phyloP scores from a whole-genome alignment of 2,329 filamentous ascomycete species.

The Alternaria tenuissima region DNA sequence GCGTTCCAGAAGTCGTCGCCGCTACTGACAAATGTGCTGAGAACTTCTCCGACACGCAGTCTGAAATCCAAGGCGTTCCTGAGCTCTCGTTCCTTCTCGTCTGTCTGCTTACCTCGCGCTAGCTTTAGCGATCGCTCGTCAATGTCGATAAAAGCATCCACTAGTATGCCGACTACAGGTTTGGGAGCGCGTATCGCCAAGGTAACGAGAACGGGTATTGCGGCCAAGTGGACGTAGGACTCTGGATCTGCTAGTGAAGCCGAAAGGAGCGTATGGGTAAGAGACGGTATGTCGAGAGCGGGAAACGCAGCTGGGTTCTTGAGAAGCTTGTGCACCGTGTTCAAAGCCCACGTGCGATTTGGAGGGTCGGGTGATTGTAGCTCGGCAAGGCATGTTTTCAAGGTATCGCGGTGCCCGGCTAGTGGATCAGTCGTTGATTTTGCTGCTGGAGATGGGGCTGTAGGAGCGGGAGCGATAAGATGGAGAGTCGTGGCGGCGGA shows the following conservation, averaged over 20 bases:
- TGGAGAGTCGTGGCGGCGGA: conserved; percentile 56
- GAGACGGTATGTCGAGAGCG: conserved; percentile 71
- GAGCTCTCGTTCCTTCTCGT: conserved; percentile 38
- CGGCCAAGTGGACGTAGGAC: conserved; percentile 75
- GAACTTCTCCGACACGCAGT: conserved; percentile 70
- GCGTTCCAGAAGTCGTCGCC: conserved; percentile 30
- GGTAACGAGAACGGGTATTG: conserved; percentile 70
- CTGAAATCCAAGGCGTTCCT: conserved; percentile 65
- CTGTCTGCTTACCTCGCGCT: conserved; percentile 19
- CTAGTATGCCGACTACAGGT: conserved; percentile 68
- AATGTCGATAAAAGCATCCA: conserved; percentile 73
- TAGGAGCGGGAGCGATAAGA: conserved; percentile 62
- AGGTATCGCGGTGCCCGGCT: conserved; percentile 52
- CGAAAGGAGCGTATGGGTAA: conserved; percentile 70
- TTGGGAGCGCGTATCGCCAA: conserved; percentile 69
- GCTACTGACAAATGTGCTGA: conserved; percentile 35
- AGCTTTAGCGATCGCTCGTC: conserved; percentile 54
- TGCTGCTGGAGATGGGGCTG: conserved; percentile 18
- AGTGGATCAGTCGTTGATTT: conserved; percentile 52
- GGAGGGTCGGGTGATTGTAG: conserved; percentile 48
- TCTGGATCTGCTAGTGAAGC: conserved; percentile 71
- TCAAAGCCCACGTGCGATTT: conserved; percentile 49
- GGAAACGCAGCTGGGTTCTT: conserved; percentile 58
- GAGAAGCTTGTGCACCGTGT: conserved; percentile 58
- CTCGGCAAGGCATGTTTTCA: conserved; percentile 36